Percentiles rank a stretch among this genome's conserved stretches.
Evolutionary conservation across 352 stramenopile species (phyloP).

Genomic region (Albugo laibachii): DNA sequence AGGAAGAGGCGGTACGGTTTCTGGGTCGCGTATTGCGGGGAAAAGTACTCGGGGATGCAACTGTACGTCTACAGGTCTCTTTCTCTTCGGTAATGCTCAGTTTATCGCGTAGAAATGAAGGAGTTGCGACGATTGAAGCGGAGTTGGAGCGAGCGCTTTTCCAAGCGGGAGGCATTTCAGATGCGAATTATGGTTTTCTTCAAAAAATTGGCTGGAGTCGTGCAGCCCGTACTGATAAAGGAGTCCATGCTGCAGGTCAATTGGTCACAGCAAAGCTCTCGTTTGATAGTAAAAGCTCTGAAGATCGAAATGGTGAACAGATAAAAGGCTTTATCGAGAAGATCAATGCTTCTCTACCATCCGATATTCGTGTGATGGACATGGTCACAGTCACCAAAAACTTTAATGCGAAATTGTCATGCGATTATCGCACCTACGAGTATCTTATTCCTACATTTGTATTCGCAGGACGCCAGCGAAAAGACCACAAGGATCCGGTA

Average conservation of each 20-base stretch:
- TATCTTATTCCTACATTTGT: constrained; percentile 83
- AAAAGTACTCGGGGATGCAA: constrained; percentile 81
- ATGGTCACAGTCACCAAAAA: constrained; percentile 78
- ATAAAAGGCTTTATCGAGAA: constrained; percentile 32
- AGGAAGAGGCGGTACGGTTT: constrained; percentile 57
- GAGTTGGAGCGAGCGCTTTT: constrained; percentile 80
- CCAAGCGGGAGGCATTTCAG: constrained; percentile 66
- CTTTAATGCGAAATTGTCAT: constrained; percentile 82
- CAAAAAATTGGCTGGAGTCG: constrained; percentile 83
- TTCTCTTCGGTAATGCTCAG: not conserved
- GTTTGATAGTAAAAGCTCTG: no score
- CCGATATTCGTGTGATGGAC: constrained; percentile 66
- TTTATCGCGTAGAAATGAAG: constrained; percentile 39
- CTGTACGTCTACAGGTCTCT: constrained; percentile 19
- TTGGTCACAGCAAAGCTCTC: constrained; percentile 63
- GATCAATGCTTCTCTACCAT: constrained; percentile 53
- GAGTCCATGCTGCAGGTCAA: constrained; percentile 75
- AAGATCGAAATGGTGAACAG: constrained; percentile 45
- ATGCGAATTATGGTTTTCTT: constrained; percentile 79
- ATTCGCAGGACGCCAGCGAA: constrained; percentile 15
- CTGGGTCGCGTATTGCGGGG: constrained; percentile 76
- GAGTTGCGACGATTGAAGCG: constrained; percentile 77
- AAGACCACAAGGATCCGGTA: constrained; percentile 7
- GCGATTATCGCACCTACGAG: constrained; percentile 79
- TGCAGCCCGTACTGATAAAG: constrained; percentile 80